These are phyloP conservation scores for Leucoagaricus sp. DNA, from an alignment of 1,284 basidiomycete genomes.

Conservation along the genomic window DNA sequence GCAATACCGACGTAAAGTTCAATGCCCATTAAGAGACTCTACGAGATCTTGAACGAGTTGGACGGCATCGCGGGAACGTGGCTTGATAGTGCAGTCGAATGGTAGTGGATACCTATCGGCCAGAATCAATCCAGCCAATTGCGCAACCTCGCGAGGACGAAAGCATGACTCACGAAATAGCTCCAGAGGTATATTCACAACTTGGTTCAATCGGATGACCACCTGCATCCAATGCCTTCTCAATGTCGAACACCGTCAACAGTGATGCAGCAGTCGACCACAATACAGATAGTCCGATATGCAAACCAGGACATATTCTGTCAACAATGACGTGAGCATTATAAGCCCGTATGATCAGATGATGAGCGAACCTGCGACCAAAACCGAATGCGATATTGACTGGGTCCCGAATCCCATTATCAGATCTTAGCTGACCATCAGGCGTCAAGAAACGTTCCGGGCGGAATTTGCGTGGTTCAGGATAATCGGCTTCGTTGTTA, in stretches of 20 bases:
- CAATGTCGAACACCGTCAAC: conserved; percentile 36
- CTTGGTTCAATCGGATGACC: conserved; percentile 31
- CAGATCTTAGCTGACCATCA: conserved; percentile 24
- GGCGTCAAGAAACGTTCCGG: conserved; percentile 29
- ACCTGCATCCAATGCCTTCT: conserved; percentile 27
- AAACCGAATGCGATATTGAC: conserved; percentile 30
- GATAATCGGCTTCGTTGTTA: conserved; percentile 27
- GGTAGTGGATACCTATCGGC: conserved; percentile 27
- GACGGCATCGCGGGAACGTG: conserved; percentile 25
- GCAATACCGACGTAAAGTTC: too few relatives aligned
- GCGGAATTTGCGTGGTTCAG: conserved; percentile 28
- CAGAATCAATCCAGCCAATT: background rate
- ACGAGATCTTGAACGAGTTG: conserved; percentile 17
- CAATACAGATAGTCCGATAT: conserved; percentile 34
- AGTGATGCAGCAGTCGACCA: conserved; percentile 41
- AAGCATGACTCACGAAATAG: conserved; percentile 26
- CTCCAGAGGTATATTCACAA: conserved; percentile 23
- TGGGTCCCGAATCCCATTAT: conserved; percentile 26
- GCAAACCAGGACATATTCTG: conserved; percentile 35
- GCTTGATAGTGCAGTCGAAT: conserved; percentile 33
- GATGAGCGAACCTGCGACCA: conserved; percentile 33
- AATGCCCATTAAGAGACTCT: background rate
- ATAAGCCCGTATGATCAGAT: too few relatives aligned
- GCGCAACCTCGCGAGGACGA: background rate
- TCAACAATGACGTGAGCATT: background rate